These are phyloP conservation scores for Raffaelea ambrosiae DNA, from an alignment of 2,329 filamentous ascomycete genomes.

Conservation along the genomic window DNA sequence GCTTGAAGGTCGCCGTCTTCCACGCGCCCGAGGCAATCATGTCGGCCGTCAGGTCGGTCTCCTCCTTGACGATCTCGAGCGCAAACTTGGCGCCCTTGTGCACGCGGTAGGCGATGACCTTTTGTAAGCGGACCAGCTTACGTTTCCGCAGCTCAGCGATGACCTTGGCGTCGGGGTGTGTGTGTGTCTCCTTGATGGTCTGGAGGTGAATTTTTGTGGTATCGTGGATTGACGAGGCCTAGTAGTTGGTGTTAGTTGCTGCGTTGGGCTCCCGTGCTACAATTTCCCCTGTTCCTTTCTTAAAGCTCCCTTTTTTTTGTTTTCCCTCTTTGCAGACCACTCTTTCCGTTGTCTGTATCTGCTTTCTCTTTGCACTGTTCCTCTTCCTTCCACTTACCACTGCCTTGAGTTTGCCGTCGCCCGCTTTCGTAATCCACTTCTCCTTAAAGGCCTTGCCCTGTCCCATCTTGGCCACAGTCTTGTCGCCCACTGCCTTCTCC, in stretches of 20 bases:
- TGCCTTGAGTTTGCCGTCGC: conserved; percentile 42
- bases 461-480: conserved; percentile 71
- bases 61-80: conserved; percentile 80
- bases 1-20: conserved; percentile 83
- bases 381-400: conserved; percentile 31
- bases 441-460: conserved; percentile 88
- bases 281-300: too few species aligned
- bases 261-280: too few species aligned
- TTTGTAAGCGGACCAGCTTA: conserved; percentile 77
- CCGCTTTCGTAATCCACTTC: conserved; percentile 59
- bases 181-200: conserved; percentile 60
- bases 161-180: conserved; percentile 62
- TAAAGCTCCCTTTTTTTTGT: conserved; percentile 4
- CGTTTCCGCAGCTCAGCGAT: conserved; percentile 82
- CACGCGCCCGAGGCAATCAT: conserved; percentile 84
- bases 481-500: conserved; percentile 61
- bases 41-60: conserved; percentile 89
- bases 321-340: neutral
- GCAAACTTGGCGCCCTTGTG: conserved; percentile 83
- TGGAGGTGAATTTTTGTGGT: conserved; percentile 67
- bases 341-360: too few species aligned
- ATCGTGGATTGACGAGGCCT: conserved; percentile 70
- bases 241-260: too few species aligned
- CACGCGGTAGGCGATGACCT: conserved; percentile 77
- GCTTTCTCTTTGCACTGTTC: neutral